Base-by-base conservation (phyloP, 192 early-diverging fungal genomes). In the Coemansia sp. region DNA sequence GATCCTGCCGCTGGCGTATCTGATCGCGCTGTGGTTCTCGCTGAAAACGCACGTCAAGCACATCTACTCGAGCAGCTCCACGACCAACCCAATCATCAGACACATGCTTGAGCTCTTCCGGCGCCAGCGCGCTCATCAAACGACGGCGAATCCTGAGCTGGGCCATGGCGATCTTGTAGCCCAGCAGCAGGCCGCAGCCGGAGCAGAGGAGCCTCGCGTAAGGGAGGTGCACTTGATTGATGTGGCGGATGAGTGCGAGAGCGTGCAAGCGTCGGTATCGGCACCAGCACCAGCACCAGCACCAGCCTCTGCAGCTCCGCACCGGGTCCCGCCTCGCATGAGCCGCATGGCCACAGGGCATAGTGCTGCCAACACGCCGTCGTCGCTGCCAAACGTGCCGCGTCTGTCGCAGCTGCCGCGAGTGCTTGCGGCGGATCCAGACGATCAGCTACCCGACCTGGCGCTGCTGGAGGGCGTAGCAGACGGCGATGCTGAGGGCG, bases 11-110 rank as follows among this genome's bases (percentile, higher is more conserved):
- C 76, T 92, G 43, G 88, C 93, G 33, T 99, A 99, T 70, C 70
- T 89, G 41, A 89, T 95, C 64, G 97, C 94, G 33, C 85, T 99
- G 59, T 90, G 88, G 86, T 99, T 97, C 62, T 94, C 93, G 59
- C 87, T 99, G 23, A 86, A 90, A 56, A 99, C 97, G 0, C 97
- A 99, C 67, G 89, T 91, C 35, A 85, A 90, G 61, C 86, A 82
- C 56, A 92, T 92, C 64, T 92, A 92, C 72, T 80, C 79, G 14
- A 80, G 66, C 45, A 14, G 23, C 3, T 59, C 62, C 21, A 70
- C 69, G 42, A 59, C 67, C 50, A 84, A 79, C 61, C 79, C 82
- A 13, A 83, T 79, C 55, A 55, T 75, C 28, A 67, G 76, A 37
- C 73, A 76, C 21, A 84, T 92, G 18, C 87, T 89, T 83, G 86